phyloP scores from a whole-genome alignment of 768 basidiomycete genomes.

The Mycena amicta region DNA sequence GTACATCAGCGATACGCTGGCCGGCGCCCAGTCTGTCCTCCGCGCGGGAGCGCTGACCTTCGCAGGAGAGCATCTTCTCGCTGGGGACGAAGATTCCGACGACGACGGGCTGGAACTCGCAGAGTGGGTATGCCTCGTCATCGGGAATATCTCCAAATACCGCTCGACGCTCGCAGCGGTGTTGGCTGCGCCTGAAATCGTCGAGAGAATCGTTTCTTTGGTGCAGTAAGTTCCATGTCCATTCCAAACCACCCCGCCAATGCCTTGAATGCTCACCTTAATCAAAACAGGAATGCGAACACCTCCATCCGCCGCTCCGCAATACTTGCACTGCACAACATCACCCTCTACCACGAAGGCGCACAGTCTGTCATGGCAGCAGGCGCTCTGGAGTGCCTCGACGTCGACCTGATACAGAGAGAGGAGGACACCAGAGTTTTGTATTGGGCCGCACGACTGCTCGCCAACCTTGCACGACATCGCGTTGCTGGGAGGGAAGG shows the following conservation, averaged over 20 bases:
- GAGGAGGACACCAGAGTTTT: background rate
- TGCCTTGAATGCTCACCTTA: background rate
- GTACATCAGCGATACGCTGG: background rate
- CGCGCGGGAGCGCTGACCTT: background rate
- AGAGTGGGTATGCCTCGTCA: background rate
- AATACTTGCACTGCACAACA: background rate
- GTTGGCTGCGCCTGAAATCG: background rate
- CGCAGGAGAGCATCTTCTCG: background rate
- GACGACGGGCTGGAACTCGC: background rate
- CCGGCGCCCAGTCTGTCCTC: background rate
- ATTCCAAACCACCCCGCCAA: background rate
- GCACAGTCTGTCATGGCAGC: background rate
- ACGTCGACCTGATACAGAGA: background rate
- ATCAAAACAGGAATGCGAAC: background rate
- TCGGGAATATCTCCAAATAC: background rate
- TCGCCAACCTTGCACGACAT: background rate
- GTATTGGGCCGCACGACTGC: background rate
- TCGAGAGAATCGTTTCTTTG: background rate
- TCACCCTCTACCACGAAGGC: background rate
- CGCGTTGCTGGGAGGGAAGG: background rate
- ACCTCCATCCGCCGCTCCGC: background rate
- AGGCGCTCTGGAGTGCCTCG: background rate
- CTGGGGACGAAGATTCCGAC: background rate
- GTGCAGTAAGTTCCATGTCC: background rate
- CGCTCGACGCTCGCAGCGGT: background rate